Evolutionary conservation across 352 stramenopile species (phyloP), one percentile per base, ranked within the genome.

Genomic region (Globisporangium heterothallicum): DNA sequence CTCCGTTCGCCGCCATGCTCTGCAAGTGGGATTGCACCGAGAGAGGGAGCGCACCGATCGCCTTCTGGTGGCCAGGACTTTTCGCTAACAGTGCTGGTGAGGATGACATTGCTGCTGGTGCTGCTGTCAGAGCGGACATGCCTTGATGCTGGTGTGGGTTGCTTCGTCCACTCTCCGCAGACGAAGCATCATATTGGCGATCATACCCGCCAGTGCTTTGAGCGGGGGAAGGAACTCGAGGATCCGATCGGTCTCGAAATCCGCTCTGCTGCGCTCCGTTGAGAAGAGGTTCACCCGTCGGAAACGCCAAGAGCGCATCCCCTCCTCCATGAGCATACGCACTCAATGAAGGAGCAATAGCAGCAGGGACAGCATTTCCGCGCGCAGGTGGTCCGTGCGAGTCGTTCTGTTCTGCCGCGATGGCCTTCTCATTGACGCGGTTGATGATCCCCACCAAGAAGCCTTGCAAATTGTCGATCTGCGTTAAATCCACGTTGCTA

Each of bases 371-470:
- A 36, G 48, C 35, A 29, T 12, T 24, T 3, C 19, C 35, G 34
- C n/a, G 4, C 34, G 16, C 25, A 34, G 38, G 29, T 30, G 14
- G 19, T 13, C 26, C 24, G 42, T 38, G 24, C 14, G 46, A 26
- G n/a, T 43, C 35, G 0, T 13, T 25, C 18, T 38, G 41, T 35
- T 78, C 66, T 1, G 71, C 64, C 0, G 63, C 50, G 56, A 75
- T 68, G 10, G 64, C 56, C 48, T 82, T 83, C 42, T 91, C 82
- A 21, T 88, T 76, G 10, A 91, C 77, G 41, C 79, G 79, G 45
- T 88, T 91, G 63, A 93, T 88, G 49, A 93, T 93, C 24, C 82
- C 82, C 4, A 91, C 75, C 2, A 93, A 64, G 58, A 93, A 93
- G 13, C 78, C 78, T 53, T 91, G 72, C 22, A 91, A 47, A 55